Conservation (phyloP, 768 basidiomycete genomes). For the Suillus placidus region DNA sequence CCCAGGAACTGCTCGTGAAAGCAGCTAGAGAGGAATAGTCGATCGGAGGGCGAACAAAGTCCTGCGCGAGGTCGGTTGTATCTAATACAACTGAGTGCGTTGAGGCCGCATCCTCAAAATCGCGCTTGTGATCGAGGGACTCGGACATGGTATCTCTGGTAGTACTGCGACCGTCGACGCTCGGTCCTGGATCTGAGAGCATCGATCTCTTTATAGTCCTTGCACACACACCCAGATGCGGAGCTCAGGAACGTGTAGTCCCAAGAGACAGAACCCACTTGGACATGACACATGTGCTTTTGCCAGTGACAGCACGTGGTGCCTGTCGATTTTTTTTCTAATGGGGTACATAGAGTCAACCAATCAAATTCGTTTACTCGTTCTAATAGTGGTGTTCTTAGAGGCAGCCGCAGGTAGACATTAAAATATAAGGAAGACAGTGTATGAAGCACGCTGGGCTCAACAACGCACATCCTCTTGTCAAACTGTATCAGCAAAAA, state of each 20-base stretch:
- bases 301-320: slow-evolving; percentile 13
- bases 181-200: not conserved
- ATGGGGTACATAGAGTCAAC: not conserved
- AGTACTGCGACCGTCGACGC: not conserved
- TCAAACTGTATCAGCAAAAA: not conserved
- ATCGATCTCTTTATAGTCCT: not conserved
- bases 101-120: slow-evolving; percentile 17
- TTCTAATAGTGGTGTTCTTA: not conserved
- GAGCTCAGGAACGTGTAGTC: slow-evolving; percentile 1
- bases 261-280: slow-evolving; percentile 10
- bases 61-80: slow-evolving; percentile 2
- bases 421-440: not conserved
- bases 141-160: slow-evolving; percentile 14
- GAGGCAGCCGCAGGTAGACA: not conserved
- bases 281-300: slow-evolving; percentile 13
- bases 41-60: slow-evolving; percentile 56
- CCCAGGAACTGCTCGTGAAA: slow-evolving; percentile 54
- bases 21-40: slow-evolving; percentile 61
- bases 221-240: not conserved
- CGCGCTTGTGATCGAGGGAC: slow-evolving; percentile 30
- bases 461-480: not conserved
- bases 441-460: not conserved
- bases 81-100: not conserved
- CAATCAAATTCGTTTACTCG: not conserved
- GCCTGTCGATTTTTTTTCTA: not conserved